A percentile compares a stretch with the other conserved stretches of the same genome.
phyloP scores from a whole-genome alignment of 805 yeast species.

The Zygosaccharomyces bailii region DNA sequence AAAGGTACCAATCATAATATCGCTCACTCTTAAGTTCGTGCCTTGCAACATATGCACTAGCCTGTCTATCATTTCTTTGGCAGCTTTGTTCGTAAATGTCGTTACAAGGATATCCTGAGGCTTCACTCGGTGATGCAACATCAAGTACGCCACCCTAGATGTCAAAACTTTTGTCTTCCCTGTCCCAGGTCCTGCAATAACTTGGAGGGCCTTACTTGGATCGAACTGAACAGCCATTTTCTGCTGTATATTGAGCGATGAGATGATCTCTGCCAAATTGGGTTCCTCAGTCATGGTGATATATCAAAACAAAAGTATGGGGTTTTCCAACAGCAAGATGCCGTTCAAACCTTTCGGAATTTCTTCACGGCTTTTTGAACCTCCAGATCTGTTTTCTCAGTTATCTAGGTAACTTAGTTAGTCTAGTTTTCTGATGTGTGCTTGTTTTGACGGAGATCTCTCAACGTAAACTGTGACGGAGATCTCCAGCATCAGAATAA shows the following conservation, averaged over 20 bases:
- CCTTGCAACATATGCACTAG: conserved; percentile 40
- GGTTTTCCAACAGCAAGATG: conserved; percentile 1
- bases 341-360: background rate
- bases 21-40: conserved; percentile 35
- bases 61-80: conserved; percentile 75
- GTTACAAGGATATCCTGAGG: conserved; percentile 75
- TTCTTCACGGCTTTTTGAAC: background rate
- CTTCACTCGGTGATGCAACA: conserved; percentile 47
- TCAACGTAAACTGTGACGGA: background rate
- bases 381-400: background rate
- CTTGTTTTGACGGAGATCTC: background rate
- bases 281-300: conserved; percentile 11
- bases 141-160: conserved; percentile 69
- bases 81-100: conserved; percentile 92
- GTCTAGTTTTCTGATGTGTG: background rate
- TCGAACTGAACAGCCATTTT: conserved; percentile 43
- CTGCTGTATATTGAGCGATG: conserved; percentile 42
- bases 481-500: background rate
- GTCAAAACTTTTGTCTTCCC: conserved; percentile 82
- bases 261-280: conserved; percentile 10
- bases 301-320: background rate
- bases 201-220: conserved; percentile 42
- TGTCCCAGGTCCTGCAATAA: conserved; percentile 66
- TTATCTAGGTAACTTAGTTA: background rate
- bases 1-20: conserved; percentile 78